phyloP scores from a whole-genome alignment of 1,139 yeast species.

The Pichia sp. region DNA sequence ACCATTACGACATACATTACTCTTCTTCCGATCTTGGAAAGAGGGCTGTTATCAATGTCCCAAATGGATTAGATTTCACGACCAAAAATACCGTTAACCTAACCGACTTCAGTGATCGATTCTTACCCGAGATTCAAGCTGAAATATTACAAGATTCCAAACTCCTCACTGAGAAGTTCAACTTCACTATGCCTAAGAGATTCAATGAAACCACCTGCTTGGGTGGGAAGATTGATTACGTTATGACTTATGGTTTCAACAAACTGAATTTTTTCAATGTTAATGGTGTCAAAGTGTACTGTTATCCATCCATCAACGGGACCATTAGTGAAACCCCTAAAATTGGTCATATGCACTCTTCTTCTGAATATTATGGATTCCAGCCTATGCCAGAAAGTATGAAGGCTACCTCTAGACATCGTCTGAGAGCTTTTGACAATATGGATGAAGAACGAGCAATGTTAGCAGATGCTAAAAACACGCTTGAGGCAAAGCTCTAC shows the following conservation, averaged over 20 bases:
- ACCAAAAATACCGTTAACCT: constrained; percentile 5
- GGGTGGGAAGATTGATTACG: constrained; percentile 36
- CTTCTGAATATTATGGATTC: constrained; percentile 32
- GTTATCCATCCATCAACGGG: no score
- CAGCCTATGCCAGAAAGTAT: constrained; percentile 40
- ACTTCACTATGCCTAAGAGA: constrained; percentile 12
- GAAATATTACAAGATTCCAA: constrained; percentile 55
- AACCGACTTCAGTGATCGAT: constrained; percentile 29
- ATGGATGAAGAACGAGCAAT: constrained; percentile 42
- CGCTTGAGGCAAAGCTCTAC: constrained; percentile 53
- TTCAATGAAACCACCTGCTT: constrained; percentile 38
- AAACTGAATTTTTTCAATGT: constrained; percentile 45
- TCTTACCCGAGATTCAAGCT: constrained; percentile 30
- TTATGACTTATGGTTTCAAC: constrained; percentile 41
- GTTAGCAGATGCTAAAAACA: constrained; percentile 44
- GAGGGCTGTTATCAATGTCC: constrained; percentile 3
- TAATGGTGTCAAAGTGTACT: constrained; percentile 29
- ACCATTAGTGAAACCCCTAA: no score
- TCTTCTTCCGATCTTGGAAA: background rate
- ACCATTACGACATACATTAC: constrained; percentile 30
- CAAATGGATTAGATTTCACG: constrained; percentile 2
- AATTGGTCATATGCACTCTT: constrained; percentile 10
- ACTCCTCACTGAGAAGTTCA: constrained; percentile 12
- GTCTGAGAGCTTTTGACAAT: constrained; percentile 17
- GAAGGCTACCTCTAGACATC: constrained; percentile 29